Base-by-base conservation (phyloP, 176 grass and related monocot genomes). In the Cenchrus fungigraminus region DNA sequence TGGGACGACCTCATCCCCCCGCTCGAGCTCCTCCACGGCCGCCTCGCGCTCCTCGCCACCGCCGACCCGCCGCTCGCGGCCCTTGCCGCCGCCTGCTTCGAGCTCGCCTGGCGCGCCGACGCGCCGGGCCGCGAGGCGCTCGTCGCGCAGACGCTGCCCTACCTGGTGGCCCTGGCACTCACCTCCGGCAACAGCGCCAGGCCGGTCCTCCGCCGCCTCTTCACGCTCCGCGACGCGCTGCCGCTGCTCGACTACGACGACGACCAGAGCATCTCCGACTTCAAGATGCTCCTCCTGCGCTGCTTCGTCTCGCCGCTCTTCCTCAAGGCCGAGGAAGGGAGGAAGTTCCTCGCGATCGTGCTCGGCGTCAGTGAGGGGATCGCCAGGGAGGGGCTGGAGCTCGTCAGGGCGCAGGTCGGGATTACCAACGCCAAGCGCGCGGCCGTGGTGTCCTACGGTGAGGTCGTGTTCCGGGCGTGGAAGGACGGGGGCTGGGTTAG, bases 401-500 rank as follows among this genome's bases (percentile, higher is more conserved):
- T 98, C 74, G 68, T 98, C 14, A 91, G 88, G 53, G 92, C 86
- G 15, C 89, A 98, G 84, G 86, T 98, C 34, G 93, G 69, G 43
- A 90, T 98, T 15, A 87, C 88, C 1, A 82, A 81, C 1, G 83
- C 32, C 16, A 98, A 70, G 91, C 91, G 92, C 60, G 92, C 93
- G 3, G 90, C 91, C 17, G 64, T 98, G 53, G 91, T 92, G 45
- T 88, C 87, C 2, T 94, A 92, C 60, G 91, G 89, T 12, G 91
- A 98, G 66, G 91, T 98, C n/a, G 47, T 98, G 6, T 98, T 98
- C 87, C 82, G 89, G 81, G 93, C 84, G 22, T 98, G 96, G 96
- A 98, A 79, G 64, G 89, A 87, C 1, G 88, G 87, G 10, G 88
- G 74, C 1, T 89, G 83, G 58, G 77, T 95, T 22, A 89, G 64